A percentile compares a stretch with the other conserved stretches of the same genome.
Evolutionary conservation across 768 basidiomycete species (phyloP).

Genomic region (Boletellus sp.): DNA sequence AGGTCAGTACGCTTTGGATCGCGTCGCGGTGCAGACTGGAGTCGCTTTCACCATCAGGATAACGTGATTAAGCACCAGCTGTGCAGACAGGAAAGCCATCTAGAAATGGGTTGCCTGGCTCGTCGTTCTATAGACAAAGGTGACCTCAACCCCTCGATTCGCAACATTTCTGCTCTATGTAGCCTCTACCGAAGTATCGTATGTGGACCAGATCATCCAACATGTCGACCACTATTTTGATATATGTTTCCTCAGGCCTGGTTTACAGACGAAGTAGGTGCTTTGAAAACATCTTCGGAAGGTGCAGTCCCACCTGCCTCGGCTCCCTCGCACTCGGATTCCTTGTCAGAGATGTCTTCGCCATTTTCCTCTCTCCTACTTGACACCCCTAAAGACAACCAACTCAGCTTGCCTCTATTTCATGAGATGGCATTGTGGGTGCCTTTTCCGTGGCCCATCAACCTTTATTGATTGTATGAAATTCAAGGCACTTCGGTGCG

Average conservation of each 20-base stretch:
- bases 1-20: slow-evolving; percentile 40
- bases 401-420: slow-evolving; percentile 72
- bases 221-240: slow-evolving; percentile 8
- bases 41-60: slow-evolving; percentile 32
- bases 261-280: slow-evolving; percentile 72
- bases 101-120: slow-evolving; percentile 68
- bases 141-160: slow-evolving; percentile 67
- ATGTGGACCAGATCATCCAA: slow-evolving; percentile 29
- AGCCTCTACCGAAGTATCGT: slow-evolving; percentile 86
- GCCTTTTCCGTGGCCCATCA: not conserved
- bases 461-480: slow-evolving; percentile 7
- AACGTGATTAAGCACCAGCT: slow-evolving; percentile 48
- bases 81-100: slow-evolving; percentile 71
- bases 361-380: slow-evolving; percentile 44
- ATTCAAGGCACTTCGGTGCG: slow-evolving; percentile 80
- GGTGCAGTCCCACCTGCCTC: slow-evolving; percentile 47
- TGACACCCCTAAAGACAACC: slow-evolving; percentile 39
- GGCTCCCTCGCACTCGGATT: slow-evolving; percentile 43
- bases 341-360: slow-evolving; percentile 42
- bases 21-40: not conserved
- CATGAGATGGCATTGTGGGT: slow-evolving; percentile 85
- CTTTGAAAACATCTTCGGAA: slow-evolving; percentile 60
- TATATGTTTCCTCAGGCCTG: slow-evolving; percentile 53
- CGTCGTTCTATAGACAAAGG: slow-evolving; percentile 50
- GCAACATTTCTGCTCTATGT: slow-evolving; percentile 72